Conservation (phyloP, 352 stramenopile genomes). For the Phytopythium kandeliae region DNA sequence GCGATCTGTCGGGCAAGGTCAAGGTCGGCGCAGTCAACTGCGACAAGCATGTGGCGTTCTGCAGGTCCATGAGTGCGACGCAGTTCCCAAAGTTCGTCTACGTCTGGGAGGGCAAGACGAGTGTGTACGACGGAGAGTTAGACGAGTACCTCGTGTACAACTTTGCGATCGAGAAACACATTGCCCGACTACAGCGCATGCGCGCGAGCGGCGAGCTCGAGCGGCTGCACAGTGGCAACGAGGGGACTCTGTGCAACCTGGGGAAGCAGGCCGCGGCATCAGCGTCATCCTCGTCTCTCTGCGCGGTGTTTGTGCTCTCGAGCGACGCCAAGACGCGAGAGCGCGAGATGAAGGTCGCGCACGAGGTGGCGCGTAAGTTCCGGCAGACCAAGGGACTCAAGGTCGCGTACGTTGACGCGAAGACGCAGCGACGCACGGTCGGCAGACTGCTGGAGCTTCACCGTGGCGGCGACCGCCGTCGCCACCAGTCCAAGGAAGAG, state of each 20-base stretch:
- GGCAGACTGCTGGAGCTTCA: conserved; percentile 39
- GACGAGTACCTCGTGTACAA: conserved; percentile 82
- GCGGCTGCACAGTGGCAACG: conserved; percentile 64
- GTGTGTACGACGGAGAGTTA: conserved; percentile 50
- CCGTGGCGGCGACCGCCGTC: conserved; percentile 5
- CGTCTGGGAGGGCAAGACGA: conserved; percentile 51
- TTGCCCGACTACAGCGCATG: conserved; percentile 57
- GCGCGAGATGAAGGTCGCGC: conserved; percentile 46
- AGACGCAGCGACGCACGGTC: conserved; percentile 45
- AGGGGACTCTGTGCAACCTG: conserved; percentile 72
- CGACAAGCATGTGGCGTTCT: conserved; percentile 58
- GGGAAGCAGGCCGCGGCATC: conserved; percentile 48
- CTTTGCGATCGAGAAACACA: conserved; percentile 81
- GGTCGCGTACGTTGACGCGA: conserved; percentile 71
- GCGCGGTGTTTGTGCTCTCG: conserved; percentile 69
- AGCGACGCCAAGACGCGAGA: conserved; percentile 26
- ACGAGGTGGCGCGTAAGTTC: conserved; percentile 59
- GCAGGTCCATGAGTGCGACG: conserved; percentile 27
- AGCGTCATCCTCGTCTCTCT: conserved; percentile 55
- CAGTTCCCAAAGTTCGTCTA: conserved; percentile 59
- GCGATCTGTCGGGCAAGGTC: conserved; percentile 62
- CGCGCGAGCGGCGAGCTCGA: conserved; percentile 62
- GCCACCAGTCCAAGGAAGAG: conserved; percentile 16
- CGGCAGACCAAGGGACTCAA: conserved; percentile 54
- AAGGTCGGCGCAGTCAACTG: conserved; percentile 78